Percentiles rank a stretch among this genome's conserved stretches.
phyloP scores from a whole-genome alignment of 2,329 filamentous ascomycete genomes.

The Ramichloridium luteum region DNA sequence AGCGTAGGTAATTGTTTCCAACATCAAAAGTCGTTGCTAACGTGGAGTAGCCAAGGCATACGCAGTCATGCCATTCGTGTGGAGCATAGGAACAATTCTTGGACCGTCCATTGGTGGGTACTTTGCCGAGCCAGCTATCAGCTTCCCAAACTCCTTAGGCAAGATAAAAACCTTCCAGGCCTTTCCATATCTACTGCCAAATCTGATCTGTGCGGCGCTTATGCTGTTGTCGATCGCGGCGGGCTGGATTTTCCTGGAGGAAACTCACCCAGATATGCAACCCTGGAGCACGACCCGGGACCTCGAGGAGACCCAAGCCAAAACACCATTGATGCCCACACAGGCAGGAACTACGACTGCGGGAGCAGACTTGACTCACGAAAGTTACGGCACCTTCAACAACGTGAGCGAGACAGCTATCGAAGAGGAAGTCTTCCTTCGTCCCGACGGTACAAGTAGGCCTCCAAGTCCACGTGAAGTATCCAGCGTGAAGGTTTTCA shows the following conservation, averaged over 20 bases:
- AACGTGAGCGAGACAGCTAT: slow-evolving; percentile 40
- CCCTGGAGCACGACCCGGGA: slow-evolving; percentile 33
- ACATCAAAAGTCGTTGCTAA: neutral
- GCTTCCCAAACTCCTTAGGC: slow-evolving; percentile 61
- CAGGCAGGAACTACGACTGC: slow-evolving; percentile 59
- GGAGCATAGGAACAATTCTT: slow-evolving; percentile 80
- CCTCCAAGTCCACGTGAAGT: slow-evolving; percentile 19
- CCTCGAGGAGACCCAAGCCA: slow-evolving; percentile 36
- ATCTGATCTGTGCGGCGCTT: slow-evolving; percentile 67
- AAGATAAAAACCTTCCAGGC: slow-evolving; percentile 55
- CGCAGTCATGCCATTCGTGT: slow-evolving; percentile 88
- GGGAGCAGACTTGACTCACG: slow-evolving; percentile 60
- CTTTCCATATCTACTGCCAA: slow-evolving; percentile 82
- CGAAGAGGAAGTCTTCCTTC: slow-evolving; percentile 40
- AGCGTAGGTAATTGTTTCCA: slow-evolving; percentile 49
- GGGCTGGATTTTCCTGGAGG: slow-evolving; percentile 70
- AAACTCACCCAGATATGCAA: slow-evolving; percentile 79
- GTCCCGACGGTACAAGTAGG: slow-evolving; percentile 33
- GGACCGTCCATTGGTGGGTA: slow-evolving; percentile 80
- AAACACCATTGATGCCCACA: slow-evolving; percentile 59
- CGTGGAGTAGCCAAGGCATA: slow-evolving; percentile 58
- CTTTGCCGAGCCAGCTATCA: slow-evolving; percentile 64
- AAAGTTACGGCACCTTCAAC: slow-evolving; percentile 39
- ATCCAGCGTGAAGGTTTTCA: slow-evolving; percentile 38
- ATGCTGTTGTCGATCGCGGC: slow-evolving; percentile 67